phyloP scores from a whole-genome alignment of 306 rosid genomes.

The Vigna reflexopilosa region DNA sequence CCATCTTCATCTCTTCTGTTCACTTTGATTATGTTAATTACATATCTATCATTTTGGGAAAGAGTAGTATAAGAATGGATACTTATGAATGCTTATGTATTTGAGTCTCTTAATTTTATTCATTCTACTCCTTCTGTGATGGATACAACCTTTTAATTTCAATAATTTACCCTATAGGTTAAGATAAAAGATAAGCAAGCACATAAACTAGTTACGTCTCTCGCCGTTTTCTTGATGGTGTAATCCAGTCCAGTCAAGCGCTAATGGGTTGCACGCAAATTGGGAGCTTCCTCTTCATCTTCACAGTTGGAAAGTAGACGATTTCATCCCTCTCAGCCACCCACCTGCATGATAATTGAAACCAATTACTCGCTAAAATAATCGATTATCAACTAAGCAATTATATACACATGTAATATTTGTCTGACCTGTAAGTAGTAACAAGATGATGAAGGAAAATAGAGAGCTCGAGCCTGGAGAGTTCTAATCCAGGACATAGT shows the following conservation, averaged over 20 bases:
- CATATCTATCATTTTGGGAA: background rate
- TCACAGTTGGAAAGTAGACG: slow-evolving; percentile 77
- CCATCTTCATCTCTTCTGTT: slow-evolving; percentile 5
- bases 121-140: background rate
- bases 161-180: background rate
- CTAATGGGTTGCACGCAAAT: slow-evolving; percentile 54
- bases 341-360: slow-evolving; percentile 63
- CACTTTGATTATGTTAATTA: background rate
- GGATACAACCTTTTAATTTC: background rate
- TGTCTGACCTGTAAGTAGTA: slow-evolving; percentile 64
- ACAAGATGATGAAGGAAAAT: slow-evolving; percentile 74
- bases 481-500: slow-evolving; percentile 92
- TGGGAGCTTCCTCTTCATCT: slow-evolving; percentile 84
- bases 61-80: no score
- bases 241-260: slow-evolving; percentile 34
- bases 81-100: background rate
- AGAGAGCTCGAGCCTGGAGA: slow-evolving; percentile 74
- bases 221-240: slow-evolving; percentile 1
- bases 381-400: background rate
- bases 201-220: background rate
- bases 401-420: background rate
- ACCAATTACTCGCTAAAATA: slow-evolving; percentile 7
- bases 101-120: background rate
- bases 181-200: background rate
- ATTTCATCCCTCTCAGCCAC: slow-evolving; percentile 71